Base-by-base conservation (phyloP, 768 basidiomycete species). In the Hygrocybe coccinea region DNA sequence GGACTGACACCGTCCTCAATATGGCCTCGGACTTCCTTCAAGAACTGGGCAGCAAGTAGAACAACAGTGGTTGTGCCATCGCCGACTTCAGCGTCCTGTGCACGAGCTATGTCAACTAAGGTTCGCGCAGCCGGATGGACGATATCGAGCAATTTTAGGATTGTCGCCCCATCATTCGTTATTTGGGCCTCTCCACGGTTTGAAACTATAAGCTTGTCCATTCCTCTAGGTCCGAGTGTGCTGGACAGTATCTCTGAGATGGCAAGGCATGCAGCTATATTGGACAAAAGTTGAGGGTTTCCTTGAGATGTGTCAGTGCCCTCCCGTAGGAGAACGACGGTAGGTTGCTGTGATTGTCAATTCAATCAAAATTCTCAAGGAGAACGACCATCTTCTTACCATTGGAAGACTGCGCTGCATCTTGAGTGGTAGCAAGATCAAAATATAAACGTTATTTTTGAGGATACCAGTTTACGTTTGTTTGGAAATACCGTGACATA, bases 141-240 rank as follows among this genome's bases (percentile, higher is more conserved):
- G 68, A 99, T 95, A 60, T 99, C 97, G 59, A 99, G 82, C 57
- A 99, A 80, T 72, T 97, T 95, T 67, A 99, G 79, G 68, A 99
- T 97, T 58, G 97, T 99, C 35, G 97, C 97, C 56, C 97, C 97
- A 81, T 99, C 97, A 72, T 99, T 99, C 19, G 97, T 98, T 67
- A 99, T 99, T 75, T 97, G 95, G 8, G 97, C 93, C 58, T 95
- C 89, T 49, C 97, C 95, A 55, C 94, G 84, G 56, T 91, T 87
- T 58, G 87, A 87, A 2, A 97, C 95, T 62, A 97, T 97, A 44
- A 98, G 78, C 70, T 97, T 98, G 72, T 99, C 97, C 97, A 99
- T 98, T 59, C 97, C 97, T 57, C 97, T 79, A 7, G 97, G 97
- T 12, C 97, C 97, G n/a, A 99, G 84, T 33, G 97, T 98, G 54